phyloP scores from a whole-genome alignment of 2,329 filamentous ascomycete species.

The Ampelomyces quisqualis region DNA sequence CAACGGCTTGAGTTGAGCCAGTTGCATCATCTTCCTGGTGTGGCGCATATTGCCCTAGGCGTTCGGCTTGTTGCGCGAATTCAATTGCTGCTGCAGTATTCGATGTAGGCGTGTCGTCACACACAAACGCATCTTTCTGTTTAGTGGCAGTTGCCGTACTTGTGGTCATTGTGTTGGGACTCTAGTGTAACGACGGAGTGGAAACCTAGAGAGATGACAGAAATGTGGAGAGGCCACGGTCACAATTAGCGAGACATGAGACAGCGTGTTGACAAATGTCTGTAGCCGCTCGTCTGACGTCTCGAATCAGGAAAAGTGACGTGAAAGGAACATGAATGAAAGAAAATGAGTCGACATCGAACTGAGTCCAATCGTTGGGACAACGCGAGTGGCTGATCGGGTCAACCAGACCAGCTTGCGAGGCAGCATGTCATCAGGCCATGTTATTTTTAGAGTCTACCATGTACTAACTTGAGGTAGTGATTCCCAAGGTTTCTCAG shows the following conservation, averaged over 20 bases:
- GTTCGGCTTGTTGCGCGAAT: slow-evolving; percentile 61
- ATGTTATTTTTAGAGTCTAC: neutral
- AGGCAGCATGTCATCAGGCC: neutral
- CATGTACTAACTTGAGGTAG: too few relatives aligned
- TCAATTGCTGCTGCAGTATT: slow-evolving; percentile 51
- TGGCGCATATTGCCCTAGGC: slow-evolving; percentile 46
- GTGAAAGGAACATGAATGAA: too few relatives aligned
- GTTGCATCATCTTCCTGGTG: slow-evolving; percentile 45
- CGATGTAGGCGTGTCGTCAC: slow-evolving; percentile 22
- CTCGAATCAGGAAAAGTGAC: too few relatives aligned
- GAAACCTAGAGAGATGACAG: too few relatives aligned
- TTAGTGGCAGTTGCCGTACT: slow-evolving; percentile 19
- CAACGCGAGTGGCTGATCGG: slow-evolving; percentile 8
- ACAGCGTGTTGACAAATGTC: too few relatives aligned
- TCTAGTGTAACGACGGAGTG: slow-evolving; percentile 19
- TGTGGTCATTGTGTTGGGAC: slow-evolving; percentile 25
- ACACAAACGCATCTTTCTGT: slow-evolving; percentile 21
- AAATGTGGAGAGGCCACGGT: too few relatives aligned
- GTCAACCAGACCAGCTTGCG: slow-evolving; percentile 5
- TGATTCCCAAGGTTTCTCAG: too few relatives aligned
- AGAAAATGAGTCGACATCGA: too few relatives aligned
- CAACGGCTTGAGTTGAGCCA: slow-evolving; percentile 57
- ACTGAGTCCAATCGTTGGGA: too few relatives aligned
- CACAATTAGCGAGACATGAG: neutral
- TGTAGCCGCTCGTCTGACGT: too few relatives aligned